Evolutionary conservation across 2,329 filamentous ascomycete genomes (phyloP), one percentile per base, ranked within the genome.

Genomic region (Metarhizium robertsii): DNA sequence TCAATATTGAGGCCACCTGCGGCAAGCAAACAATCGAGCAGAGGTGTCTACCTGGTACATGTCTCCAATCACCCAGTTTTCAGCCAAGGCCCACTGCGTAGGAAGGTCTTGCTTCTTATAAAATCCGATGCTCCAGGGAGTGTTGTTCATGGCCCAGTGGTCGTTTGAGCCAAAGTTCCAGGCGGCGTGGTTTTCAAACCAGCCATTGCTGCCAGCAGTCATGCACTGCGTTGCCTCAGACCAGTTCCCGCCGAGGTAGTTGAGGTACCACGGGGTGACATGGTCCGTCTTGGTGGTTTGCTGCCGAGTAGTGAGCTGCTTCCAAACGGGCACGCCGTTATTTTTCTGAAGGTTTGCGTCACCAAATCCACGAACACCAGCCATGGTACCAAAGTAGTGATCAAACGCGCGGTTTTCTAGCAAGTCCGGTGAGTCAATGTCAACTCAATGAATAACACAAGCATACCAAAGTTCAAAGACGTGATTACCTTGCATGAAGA

Each of bases 301-400:
- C 43, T 46, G 18, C 43, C 25, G 18, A 4, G 43, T 46, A 4
- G 43, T 46, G 18, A 20, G 43, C 69, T 79, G 77, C 55, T 77
- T 69, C 69, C 72, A 79, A 18, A 78, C 73, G 2, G 73, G 67
- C 29, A 67, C 64, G 2, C 74, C 71, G 57, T 73, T 66, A 53
- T 79, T 79, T 52, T 75, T 64, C 59, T 80, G 76, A 1, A 78
- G 69, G 55, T 83, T 83, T 6, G 79, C 79, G 59, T 82, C 79
- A 30, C 74, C 75, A 64, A 81, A 81, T 6, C 78, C 78, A 42
- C 79, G 73, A 42, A 80, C 74, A 20, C 77, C 78, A 38, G 52
- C 52, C 52, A 54, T 54, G 52, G 52, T 54, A 1, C 52, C 78
- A 63, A 79, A 80, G 60, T 80, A 80, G 68, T 80, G 68, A 49